Base-by-base conservation (phyloP, 2,329 filamentous ascomycete species). In the Fusarium phyllophilum region DNA sequence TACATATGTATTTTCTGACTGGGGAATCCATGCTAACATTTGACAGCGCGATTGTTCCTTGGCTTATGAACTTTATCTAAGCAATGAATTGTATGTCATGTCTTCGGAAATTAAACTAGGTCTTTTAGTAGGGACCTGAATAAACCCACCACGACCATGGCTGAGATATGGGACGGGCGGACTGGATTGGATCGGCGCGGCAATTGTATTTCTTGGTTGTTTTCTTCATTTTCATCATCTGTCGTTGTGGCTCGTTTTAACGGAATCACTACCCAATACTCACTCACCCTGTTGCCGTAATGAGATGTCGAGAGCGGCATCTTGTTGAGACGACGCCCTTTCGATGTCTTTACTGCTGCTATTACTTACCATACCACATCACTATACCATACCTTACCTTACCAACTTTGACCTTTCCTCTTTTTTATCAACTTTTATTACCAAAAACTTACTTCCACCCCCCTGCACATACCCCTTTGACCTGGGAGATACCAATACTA, bases 21-120 rank as follows among this genome's bases (percentile, higher is more conserved):
- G 42, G 18, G 20, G 31, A 13, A 42, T 13, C 3, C 39, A 13
- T 55, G 56, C 74, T 80, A 77, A 77, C 72, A 17, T 26, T 29
- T 36, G 5, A 45, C 64, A 85, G 84, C 67, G 86, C 86, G 38
- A 78, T 88, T 59, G 85, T 87, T 65, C 86, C 86, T 41, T 88
- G 86, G 80, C 83, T 88, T 70, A 86, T 86, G 81, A 86, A 86
- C 77, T 83, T 87, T 72, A 82, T 88, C 73, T 88, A 83, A 81
- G 67, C 70, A 69, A 74, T 66, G 70, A 73, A 67, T 70, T 75
- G 62, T 70, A 74, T 62, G 71, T 67, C 66, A 76, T 70, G 68
- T 77, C 68, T 74, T 67, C 54, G 66, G 72, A 70, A 66, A 55
- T 26, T 36, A 62, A 64, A 52, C 24, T n/a, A 62, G 51, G 46